Evolutionary conservation across 2,329 filamentous ascomycete genomes (phyloP).

Genomic region (Venturia oleaginea): DNA sequence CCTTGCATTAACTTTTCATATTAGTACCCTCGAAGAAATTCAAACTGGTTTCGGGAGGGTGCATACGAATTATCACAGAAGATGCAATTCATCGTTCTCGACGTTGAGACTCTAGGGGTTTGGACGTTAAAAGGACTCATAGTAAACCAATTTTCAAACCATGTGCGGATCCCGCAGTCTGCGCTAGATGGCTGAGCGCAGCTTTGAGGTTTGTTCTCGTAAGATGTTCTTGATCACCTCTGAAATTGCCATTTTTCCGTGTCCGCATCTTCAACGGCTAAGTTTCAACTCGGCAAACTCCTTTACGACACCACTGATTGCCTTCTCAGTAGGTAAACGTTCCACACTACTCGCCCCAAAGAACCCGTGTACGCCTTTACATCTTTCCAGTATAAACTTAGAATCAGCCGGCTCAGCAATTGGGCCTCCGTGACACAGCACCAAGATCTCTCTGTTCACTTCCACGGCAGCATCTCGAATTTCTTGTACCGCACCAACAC

Average conservation of each 20-base stretch:
- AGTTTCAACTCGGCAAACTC: conserved; percentile 39
- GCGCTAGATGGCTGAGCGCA: too few relatives aligned
- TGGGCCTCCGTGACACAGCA: conserved; percentile 62
- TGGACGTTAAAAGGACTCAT: too few relatives aligned
- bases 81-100: too few relatives aligned
- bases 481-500: conserved; percentile 50
- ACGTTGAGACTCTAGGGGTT: too few relatives aligned
- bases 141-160: too few relatives aligned
- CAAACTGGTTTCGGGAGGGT: too few relatives aligned
- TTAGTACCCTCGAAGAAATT: too few relatives aligned
- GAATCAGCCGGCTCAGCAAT: conserved; percentile 57
- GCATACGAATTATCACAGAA: too few relatives aligned
- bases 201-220: too few relatives aligned
- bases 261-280: background rate
- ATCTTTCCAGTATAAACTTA: conserved; percentile 50
- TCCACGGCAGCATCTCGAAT: conserved; percentile 52
- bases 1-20: background rate
- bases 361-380: conserved; percentile 60
- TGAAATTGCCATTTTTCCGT: too few relatives aligned
- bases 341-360: conserved; percentile 65
- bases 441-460: conserved; percentile 51
- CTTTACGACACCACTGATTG: conserved; percentile 50
- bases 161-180: too few relatives aligned
- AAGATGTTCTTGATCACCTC: background rate
- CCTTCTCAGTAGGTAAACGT: conserved; percentile 56